Conservation (phyloP, 306 rosid genomes). For the Pyrus communis region DNA sequence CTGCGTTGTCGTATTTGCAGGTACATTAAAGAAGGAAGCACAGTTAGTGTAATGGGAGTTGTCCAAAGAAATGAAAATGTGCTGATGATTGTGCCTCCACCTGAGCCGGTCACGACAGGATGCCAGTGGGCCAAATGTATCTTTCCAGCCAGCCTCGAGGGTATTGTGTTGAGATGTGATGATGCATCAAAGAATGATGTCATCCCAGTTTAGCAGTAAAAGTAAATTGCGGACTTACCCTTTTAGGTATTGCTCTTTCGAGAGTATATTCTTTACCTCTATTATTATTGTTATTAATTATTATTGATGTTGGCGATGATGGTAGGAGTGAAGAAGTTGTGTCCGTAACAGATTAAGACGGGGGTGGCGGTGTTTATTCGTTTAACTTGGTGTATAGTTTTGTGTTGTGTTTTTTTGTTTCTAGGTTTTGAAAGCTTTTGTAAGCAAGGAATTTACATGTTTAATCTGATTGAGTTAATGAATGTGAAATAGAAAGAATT, state of each 20-base stretch:
- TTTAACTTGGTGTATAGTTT: slow-evolving; percentile 18
- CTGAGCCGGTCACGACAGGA: slow-evolving; percentile 78
- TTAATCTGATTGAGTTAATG: slow-evolving; percentile 5
- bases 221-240: neutral
- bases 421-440: slow-evolving; percentile 1
- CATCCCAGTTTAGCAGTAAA: slow-evolving; percentile 66
- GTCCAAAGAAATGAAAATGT: slow-evolving; percentile 95
- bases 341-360: neutral
- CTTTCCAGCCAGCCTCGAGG: slow-evolving; percentile 92
- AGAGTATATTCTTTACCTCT: slow-evolving; percentile 22
- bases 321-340: neutral
- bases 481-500: slow-evolving; percentile 10
- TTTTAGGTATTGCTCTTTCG: slow-evolving; percentile 34
- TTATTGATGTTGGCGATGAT: slow-evolving; percentile 8
- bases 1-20: slow-evolving; percentile 32
- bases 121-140: slow-evolving; percentile 87
- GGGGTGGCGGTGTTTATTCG: slow-evolving; percentile 15
- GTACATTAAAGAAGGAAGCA: slow-evolving; percentile 97
- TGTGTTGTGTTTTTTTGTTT: neutral
- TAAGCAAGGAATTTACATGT: neutral
- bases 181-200: slow-evolving; percentile 83
- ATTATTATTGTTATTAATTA: neutral
- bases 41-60: slow-evolving; percentile 97
- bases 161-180: slow-evolving; percentile 90
- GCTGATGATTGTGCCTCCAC: slow-evolving; percentile 94